Conservation (phyloP, 2,329 filamentous ascomycete species). For the Diaporthe citri region DNA sequence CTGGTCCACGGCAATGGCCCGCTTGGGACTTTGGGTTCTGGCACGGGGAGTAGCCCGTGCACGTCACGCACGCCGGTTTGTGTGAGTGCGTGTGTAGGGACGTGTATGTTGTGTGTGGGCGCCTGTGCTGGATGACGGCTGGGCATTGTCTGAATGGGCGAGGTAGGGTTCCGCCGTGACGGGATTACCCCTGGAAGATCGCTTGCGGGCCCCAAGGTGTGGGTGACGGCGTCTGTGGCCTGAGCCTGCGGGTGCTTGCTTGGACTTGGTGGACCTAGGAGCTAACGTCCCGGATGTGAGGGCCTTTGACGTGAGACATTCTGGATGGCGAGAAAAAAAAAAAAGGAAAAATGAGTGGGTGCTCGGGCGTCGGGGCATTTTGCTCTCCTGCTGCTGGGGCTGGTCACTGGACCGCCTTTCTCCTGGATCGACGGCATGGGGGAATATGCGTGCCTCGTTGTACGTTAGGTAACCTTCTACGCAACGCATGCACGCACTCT, state of each 20-base stretch:
- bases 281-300: neutral
- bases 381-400: neutral
- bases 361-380: neutral
- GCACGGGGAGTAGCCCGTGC: neutral
- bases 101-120: neutral
- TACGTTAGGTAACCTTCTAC: neutral
- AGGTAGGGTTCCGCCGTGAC: neutral
- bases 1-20: neutral
- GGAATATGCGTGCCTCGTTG: neutral
- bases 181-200: conserved; percentile 18
- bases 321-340: neutral
- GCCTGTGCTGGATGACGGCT: neutral
- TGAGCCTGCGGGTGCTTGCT: neutral
- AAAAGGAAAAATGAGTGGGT: neutral
- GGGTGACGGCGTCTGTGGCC: neutral
- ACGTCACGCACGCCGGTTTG: neutral
- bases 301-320: conserved; percentile 7
- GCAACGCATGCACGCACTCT: neutral
- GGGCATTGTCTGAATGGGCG: neutral
- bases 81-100: neutral
- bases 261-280: neutral
- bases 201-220: neutral
- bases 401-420: neutral
- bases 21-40: neutral
- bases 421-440: neutral